Conservation (phyloP, 148 eudicot genomes). For the Cornus suecica region DNA sequence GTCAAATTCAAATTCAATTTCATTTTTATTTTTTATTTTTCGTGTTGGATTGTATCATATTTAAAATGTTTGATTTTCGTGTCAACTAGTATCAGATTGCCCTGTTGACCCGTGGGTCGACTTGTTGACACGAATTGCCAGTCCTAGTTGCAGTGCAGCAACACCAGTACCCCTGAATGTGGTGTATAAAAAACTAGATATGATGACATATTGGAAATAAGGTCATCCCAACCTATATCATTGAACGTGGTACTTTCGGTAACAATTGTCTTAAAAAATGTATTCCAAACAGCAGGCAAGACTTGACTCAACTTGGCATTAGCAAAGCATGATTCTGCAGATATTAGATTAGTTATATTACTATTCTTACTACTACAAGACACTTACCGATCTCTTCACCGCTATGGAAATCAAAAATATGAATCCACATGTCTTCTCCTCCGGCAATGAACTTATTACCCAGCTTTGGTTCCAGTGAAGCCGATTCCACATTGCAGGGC, state of each 20-base stretch:
- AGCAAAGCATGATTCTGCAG: background rate
- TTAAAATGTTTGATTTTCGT: too few species aligned
- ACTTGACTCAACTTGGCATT: background rate
- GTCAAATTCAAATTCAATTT: too few species aligned
- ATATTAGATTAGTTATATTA: background rate
- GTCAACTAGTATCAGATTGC: too few species aligned
- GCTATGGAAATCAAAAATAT: conserved; percentile 80
- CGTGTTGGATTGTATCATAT: too few species aligned
- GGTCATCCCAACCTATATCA: too few species aligned
- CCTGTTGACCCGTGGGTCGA: too few species aligned
- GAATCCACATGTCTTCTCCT: conserved; percentile 98
- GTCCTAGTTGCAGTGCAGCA: too few species aligned
- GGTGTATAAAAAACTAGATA: background rate
- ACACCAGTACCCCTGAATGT: background rate
- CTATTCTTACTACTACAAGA: background rate
- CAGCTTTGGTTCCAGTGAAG: conserved; percentile 83
- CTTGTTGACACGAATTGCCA: too few species aligned
- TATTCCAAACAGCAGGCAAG: background rate
- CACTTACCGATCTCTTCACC: conserved; percentile 77
- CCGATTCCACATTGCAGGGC: conserved; percentile 88
- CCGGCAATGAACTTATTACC: conserved; percentile 91
- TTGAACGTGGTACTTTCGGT: too few species aligned
- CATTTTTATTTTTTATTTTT: too few species aligned
- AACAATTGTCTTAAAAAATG: background rate
- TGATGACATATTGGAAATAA: background rate